phyloP scores from a whole-genome alignment of 768 basidiomycete species.

The Rubroboletus satanas region DNA sequence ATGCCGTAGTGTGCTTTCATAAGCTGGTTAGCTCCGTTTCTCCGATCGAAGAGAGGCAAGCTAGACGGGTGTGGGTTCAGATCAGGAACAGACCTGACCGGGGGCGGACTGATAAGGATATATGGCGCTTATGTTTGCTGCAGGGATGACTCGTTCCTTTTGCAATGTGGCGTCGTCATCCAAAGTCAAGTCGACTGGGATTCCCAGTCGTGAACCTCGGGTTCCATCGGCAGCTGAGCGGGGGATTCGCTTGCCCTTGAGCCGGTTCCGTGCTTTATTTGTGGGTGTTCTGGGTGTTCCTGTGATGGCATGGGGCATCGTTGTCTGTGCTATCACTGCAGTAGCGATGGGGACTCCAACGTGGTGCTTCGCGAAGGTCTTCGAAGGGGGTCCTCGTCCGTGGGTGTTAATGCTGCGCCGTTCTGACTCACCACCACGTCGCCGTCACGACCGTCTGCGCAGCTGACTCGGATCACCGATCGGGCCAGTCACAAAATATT shows the following conservation, averaged over 20 bases:
- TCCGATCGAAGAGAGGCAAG: conserved; percentile 10
- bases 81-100: conserved; percentile 18
- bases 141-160: conserved; percentile 2
- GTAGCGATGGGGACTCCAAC: conserved; percentile 6
- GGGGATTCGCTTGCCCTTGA: conserved; percentile 9
- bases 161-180: not conserved
- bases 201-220: conserved; percentile 7
- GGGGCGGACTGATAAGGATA: conserved; percentile 11
- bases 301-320: conserved; percentile 20
- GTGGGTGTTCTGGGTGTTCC: conserved; percentile 20
- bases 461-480: conserved; percentile 9
- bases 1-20: not conserved
- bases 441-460: conserved; percentile 7
- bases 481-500: conserved; percentile 1
- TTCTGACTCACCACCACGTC: conserved; percentile 15
- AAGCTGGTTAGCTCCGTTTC: conserved; percentile 20
- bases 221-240: conserved; percentile 9
- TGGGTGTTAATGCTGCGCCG: conserved; percentile 25
- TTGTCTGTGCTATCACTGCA: conserved; percentile 12
- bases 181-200: conserved; percentile 2
- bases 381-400: not conserved
- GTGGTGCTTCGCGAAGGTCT: conserved; percentile 14
- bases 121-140: conserved; percentile 11
- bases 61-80: not conserved
- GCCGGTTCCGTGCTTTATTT: conserved; percentile 29